phyloP scores from a whole-genome alignment of 306 rosid species.

The Acacia melanoxylon region DNA sequence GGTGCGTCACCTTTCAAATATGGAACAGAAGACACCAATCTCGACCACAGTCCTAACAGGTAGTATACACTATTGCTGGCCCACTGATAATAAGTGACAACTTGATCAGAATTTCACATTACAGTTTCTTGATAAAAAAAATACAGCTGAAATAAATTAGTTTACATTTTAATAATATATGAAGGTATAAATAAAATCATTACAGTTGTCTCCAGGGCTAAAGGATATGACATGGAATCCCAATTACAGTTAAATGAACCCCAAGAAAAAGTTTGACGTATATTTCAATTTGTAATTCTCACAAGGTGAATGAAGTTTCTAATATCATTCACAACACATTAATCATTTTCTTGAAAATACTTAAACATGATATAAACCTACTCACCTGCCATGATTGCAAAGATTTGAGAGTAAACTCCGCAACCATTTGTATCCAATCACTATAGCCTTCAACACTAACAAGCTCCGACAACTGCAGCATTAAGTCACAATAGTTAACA shows the following conservation, averaged over 20 bases:
- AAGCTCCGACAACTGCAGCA: constrained; percentile 85
- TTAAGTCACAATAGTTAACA: constrained; percentile 27
- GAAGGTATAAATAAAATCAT: not conserved
- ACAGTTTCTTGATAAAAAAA: constrained; percentile 6
- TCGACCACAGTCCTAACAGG: constrained; percentile 95
- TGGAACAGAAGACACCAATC: constrained; percentile 98
- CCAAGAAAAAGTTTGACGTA: not conserved
- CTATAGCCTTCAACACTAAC: constrained; percentile 97
- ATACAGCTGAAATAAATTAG: constrained; percentile 19
- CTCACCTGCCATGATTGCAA: constrained; percentile 98
- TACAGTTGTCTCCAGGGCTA: not conserved
- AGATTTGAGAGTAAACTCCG: constrained; percentile 95
- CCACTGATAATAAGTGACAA: constrained; percentile 69
- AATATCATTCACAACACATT: not conserved
- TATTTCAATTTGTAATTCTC: constrained; percentile 22
- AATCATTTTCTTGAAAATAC: constrained; percentile 21
- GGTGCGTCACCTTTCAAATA: constrained; percentile 99
- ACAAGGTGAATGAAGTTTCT: not conserved
- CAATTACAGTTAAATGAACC: not conserved
- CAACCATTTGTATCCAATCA: constrained; percentile 97
- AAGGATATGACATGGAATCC: not conserved
- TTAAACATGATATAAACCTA: constrained; percentile 21
- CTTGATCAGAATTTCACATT: constrained; percentile 40
- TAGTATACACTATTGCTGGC: constrained; percentile 99
- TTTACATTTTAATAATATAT: constrained; percentile 16